Evolutionary conservation across 2,329 filamentous ascomycete species (phyloP).

Genomic region (Triangularia setosa): DNA sequence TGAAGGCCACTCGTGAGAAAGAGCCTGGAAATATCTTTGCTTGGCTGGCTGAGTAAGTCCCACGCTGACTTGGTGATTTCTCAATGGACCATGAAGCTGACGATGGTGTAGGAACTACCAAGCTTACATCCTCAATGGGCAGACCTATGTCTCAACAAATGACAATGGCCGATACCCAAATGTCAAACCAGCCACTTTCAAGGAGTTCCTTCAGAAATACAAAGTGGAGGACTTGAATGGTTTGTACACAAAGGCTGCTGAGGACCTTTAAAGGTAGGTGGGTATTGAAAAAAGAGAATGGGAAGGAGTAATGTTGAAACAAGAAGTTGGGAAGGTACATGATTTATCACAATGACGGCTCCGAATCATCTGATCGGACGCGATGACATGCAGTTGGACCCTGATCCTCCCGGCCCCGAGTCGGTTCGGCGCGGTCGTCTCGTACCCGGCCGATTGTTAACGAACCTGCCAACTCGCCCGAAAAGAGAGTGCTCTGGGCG

Average conservation of each 20-base stretch:
- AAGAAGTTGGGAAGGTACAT: background rate
- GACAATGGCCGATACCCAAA: background rate
- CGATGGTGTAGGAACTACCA: background rate
- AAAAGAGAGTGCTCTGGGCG: background rate
- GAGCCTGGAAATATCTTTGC: background rate
- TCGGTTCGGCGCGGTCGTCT: background rate
- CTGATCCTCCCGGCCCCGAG: background rate
- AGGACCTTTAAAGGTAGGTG: background rate
- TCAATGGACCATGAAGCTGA: background rate
- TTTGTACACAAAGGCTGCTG: background rate
- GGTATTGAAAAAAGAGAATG: background rate
- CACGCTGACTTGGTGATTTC: background rate
- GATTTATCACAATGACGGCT: background rate
- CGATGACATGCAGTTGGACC: background rate
- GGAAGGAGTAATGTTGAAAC: background rate
- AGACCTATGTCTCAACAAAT: background rate
- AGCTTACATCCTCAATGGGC: background rate
- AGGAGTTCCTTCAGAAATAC: background rate
- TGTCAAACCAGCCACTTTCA: background rate
- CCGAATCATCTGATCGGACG: background rate
- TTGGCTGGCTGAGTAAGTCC: background rate
- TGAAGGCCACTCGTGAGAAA: background rate
- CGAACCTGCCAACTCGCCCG: background rate
- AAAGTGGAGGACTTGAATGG: background rate
- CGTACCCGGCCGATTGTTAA: background rate